Conservation (phyloP, 306 rosid genomes). For the Acmispon strigosus region DNA sequence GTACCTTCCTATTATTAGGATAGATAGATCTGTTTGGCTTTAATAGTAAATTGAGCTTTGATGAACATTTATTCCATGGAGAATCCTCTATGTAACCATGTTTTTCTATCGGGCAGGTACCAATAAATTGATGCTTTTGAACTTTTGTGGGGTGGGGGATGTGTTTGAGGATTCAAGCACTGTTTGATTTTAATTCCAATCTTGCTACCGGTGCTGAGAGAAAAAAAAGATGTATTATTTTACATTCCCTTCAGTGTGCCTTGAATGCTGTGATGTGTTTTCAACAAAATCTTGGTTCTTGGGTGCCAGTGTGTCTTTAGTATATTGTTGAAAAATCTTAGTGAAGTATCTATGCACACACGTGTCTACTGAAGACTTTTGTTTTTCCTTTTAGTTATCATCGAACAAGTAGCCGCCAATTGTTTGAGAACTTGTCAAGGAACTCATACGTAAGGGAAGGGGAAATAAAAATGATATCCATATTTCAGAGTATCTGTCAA, state of each 20-base stretch:
- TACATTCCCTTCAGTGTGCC: no score
- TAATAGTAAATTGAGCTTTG: not conserved
- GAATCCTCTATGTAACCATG: not conserved
- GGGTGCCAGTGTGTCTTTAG: not conserved
- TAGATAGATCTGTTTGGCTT: not conserved
- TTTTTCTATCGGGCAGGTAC: no score
- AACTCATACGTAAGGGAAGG: not conserved
- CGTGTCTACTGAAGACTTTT: not conserved
- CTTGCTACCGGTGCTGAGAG: no score
- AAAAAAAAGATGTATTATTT: no score
- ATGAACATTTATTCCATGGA: not conserved
- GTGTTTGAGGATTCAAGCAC: no score
- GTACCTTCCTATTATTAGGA: not conserved
- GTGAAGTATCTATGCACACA: not conserved
- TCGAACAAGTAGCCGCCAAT: no score
- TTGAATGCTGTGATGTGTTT: not conserved
- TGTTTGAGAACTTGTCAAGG: no score
- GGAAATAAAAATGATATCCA: no score
- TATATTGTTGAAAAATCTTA: no score
- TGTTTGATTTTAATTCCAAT: no score
- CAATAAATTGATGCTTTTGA: not conserved
- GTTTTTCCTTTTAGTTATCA: no score
- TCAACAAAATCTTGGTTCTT: not conserved
- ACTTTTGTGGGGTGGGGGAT: no score
- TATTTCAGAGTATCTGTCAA: not conserved